phyloP scores from a whole-genome alignment of 2,329 filamentous ascomycete genomes.

The Epichloe coenophiala region DNA sequence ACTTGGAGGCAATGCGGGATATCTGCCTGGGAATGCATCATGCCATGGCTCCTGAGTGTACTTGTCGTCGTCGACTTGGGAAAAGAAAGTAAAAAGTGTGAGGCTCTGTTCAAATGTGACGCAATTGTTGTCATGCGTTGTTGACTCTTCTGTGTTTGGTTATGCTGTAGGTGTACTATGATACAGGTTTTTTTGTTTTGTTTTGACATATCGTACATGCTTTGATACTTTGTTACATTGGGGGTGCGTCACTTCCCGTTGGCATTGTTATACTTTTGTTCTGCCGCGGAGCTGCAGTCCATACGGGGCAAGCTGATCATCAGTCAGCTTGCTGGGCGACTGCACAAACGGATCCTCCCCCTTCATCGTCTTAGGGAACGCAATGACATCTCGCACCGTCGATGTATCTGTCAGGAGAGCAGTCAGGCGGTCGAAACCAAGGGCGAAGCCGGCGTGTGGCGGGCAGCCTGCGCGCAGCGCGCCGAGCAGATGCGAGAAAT shows the following conservation, averaged over 20 bases:
- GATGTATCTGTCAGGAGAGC: constrained; percentile 64
- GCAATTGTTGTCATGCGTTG: too few species aligned
- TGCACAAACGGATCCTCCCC: constrained; percentile 71
- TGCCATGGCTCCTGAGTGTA: constrained; percentile 9
- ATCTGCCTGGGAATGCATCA: constrained; percentile 65
- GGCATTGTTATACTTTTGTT: not conserved
- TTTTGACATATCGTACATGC: constrained; percentile 32
- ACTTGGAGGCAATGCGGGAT: constrained; percentile 63
- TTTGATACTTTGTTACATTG: not conserved
- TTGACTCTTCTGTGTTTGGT: too few species aligned
- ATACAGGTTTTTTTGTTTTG: too few species aligned
- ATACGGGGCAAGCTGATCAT: constrained; percentile 37
- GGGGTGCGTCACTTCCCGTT: not conserved
- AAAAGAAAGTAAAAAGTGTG: too few species aligned
- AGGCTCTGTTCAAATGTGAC: too few species aligned
- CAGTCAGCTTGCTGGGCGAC: constrained; percentile 56
- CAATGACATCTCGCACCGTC: constrained; percentile 84
- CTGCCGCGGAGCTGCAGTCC: constrained; percentile 22
- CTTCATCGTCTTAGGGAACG: constrained; percentile 87
- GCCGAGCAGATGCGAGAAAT: constrained; percentile 75
- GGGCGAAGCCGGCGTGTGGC: constrained; percentile 83
- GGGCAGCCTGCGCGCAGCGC: constrained; percentile 79
- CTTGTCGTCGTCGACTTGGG: too few species aligned
- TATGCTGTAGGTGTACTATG: too few species aligned
- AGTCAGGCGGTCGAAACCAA: constrained; percentile 81